Conservation (phyloP, 768 basidiomycete genomes). For the Cytidiella melzeri region DNA sequence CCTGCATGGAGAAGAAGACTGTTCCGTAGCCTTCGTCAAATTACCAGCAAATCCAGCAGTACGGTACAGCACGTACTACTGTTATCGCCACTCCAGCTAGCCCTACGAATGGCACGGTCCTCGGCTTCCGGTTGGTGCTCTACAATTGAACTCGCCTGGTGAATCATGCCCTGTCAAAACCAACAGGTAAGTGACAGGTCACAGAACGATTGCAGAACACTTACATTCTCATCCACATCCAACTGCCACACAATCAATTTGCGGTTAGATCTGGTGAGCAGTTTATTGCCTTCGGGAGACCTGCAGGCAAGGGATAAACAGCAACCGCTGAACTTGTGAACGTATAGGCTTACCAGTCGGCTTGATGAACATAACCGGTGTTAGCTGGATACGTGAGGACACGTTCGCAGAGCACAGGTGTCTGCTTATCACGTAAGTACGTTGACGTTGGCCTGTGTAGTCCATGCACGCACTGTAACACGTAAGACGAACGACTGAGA, state of each 20-base stretch:
- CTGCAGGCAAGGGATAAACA: not conserved
- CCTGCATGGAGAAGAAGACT: slow-evolving; percentile 1
- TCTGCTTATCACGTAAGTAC: not conserved
- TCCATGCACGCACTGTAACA: not conserved
- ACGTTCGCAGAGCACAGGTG: not conserved
- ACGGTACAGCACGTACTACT: not conserved
- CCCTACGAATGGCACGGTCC: not conserved
- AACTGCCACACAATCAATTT: not conserved
- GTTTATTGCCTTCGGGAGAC: slow-evolving; percentile 1
- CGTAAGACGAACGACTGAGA: slow-evolving; percentile 2
- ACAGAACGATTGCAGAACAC: too few relatives aligned
- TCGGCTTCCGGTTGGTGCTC: not conserved
- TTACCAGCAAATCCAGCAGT: not conserved
- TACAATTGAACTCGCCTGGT: too few relatives aligned
- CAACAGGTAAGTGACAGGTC: too few relatives aligned
- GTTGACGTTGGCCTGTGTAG: not conserved
- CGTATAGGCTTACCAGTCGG: slow-evolving; percentile 4
- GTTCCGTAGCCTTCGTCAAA: not conserved
- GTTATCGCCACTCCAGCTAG: not conserved
- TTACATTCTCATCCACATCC: not conserved
- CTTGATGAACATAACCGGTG: slow-evolving; percentile 3
- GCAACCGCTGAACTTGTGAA: not conserved
- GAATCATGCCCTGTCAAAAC: too few relatives aligned
- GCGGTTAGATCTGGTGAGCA: slow-evolving; percentile 2
- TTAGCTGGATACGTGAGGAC: not conserved